A percentile compares a stretch with the other conserved stretches of the same genome.
Evolutionary conservation across 768 basidiomycete genomes (phyloP).

Genomic region (Candolleomyces eurysporus): DNA sequence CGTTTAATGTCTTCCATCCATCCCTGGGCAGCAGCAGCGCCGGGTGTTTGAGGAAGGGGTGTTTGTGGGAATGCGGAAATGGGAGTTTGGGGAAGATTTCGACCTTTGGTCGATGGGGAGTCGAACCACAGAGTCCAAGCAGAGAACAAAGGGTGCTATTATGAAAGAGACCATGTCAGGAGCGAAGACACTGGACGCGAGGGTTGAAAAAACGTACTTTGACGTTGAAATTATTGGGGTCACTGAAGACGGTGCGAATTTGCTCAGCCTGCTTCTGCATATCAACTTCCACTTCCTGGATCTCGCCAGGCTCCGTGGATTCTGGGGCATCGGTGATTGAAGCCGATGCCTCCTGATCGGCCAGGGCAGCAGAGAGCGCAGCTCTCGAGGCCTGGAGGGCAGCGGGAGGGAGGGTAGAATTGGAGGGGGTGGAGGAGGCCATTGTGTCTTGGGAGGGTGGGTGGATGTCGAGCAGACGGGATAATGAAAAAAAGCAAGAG

Average conservation of each 20-base stretch:
- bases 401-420: slow-evolving; percentile 55
- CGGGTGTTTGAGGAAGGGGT: slow-evolving; percentile 70
- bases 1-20: slow-evolving; percentile 99
- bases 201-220: slow-evolving; percentile 54
- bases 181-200: slow-evolving; percentile 5
- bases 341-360: slow-evolving; percentile 46
- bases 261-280: slow-evolving; percentile 81
- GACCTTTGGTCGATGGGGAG: slow-evolving; percentile 86
- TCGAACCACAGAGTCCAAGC: slow-evolving; percentile 99
- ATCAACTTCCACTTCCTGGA: slow-evolving; percentile 83
- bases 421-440: slow-evolving; percentile 33
- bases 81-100: slow-evolving; percentile 84
- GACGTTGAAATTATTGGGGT: slow-evolving; percentile 92
- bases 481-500: neutral
- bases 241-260: slow-evolving; percentile 91
- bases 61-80: slow-evolving; percentile 76
- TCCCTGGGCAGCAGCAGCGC: slow-evolving; percentile 70
- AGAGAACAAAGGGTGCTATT: slow-evolving; percentile 88
- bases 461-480: slow-evolving; percentile 4
- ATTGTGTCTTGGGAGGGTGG: slow-evolving; percentile 13
- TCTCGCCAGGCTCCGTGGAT: slow-evolving; percentile 73
- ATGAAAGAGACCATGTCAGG: neutral
- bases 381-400: slow-evolving; percentile 79
- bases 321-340: slow-evolving; percentile 32
- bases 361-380: slow-evolving; percentile 71